Base-by-base conservation (phyloP, 2,329 filamentous ascomycete genomes). In the Trichophyton rubrum region DNA sequence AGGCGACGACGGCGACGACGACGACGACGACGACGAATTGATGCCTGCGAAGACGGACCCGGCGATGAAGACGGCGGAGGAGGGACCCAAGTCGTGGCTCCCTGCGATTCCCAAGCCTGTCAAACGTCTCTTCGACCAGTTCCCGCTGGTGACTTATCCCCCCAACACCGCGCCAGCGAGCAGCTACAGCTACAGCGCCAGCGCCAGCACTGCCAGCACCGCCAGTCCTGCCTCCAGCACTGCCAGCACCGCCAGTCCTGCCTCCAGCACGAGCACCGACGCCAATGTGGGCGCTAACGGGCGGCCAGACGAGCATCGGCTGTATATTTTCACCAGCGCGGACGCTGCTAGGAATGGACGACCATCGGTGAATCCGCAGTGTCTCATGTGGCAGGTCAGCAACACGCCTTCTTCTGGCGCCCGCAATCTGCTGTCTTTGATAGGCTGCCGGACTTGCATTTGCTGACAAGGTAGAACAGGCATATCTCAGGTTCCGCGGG, bases 381-480 rank as follows among this genome's bases (percentile, higher is more conserved):
- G 93, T 77, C 79, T 97, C 69, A 96, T 92, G 78, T 97, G 90
- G 90, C 93, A 97, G 88, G 90, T 92, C 68, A 66, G 83, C 57
- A 38, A 3, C n/a, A 7, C 43, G n/a, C 9, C 8, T 20, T 47
- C 40, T 43, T 43, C 40, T 7, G 15, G 40, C n/a, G 15, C n/a
- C 15, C 9, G 33, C 33, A 11, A 9, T n/a, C 40, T n/a, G 40
- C 40, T 38, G 33, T 6, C 7, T 38, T 43, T 43, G 40, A 43
- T 43, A 24, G 20, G 43, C 55, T 51, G 45, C 15, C 33, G 33
- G 33, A 38, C 45, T 47, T 47, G 53, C 55, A 20, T 47, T n/a
- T 15, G 41, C 40, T 47, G 38, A 24, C 8, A 40, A 24, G 17
- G 35, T 30, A n/a, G 9, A 45, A 8, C 63, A 95, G 90, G 85